Base-by-base conservation (phyloP, 371 early-diverging fungal species). In the Coelomomyces lativittatus region DNA sequence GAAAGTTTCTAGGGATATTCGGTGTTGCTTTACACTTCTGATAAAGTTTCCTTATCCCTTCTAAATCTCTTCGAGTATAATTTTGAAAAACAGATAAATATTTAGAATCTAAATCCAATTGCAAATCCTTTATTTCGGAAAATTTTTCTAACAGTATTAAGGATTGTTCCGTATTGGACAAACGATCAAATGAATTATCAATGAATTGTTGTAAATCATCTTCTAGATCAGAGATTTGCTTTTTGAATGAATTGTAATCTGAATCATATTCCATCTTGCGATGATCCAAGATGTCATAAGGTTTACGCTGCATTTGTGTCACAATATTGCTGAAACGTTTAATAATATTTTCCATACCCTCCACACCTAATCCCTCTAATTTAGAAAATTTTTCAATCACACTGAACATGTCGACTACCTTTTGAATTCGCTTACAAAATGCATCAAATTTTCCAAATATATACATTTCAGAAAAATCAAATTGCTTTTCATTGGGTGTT, bases 381-480 rank as follows among this genome's bases (percentile, higher is more conserved):
- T 60, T 43, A 11, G 66, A 63, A 39, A 76, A 76, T 56, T 68
- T 73, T 49, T 73, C 71, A 38, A 76, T 76, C 35, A 71, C 61
- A 48, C 53, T 60, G 56, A 73, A 76, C 74, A 77, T 71, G 51
- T 74, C 77, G 45, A 70, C 64, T 30, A 77, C 67, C 41, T 70
- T 71, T 39, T 71, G 66, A 49, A 77, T 67, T 19, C 77, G 62
- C 51, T 69, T 69, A 61, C 74, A 74, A 48, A 77, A 77, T 7
- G 77, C 72, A 50, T 77, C 77, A 40, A 77, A 71, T 47, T 74
- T 77, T 23, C 77, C 77, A 47, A 77, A 77, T 35, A 77, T 74
- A 55, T 77, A 74, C 77, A 74, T 74, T 59, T 76, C 77, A n/a
- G 66, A 66, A 46, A 76, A 76, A 58, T 76, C 77, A 43, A 76